Base-by-base conservation (phyloP, 2,329 filamentous ascomycete species). In the Malbranchea cinnamomea region DNA sequence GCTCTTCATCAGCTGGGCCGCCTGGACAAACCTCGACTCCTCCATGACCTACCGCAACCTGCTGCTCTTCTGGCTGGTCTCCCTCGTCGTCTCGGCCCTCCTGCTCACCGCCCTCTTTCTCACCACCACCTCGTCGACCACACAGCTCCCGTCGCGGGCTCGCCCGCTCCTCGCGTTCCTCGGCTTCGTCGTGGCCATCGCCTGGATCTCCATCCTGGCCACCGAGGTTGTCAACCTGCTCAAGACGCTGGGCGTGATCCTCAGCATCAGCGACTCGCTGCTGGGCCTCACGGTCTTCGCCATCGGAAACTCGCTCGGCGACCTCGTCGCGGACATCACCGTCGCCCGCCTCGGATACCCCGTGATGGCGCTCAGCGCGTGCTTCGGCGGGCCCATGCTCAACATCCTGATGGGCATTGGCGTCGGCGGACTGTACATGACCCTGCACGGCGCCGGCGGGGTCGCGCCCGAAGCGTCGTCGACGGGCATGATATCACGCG, bases 331-430 rank as follows among this genome's bases (percentile, higher is more conserved):
- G 10, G 80, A 98, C 50, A 80, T 95, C 31, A 98, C 89, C 0
- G 80, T 98, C 21, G 89, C 89, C 3, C 73, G 82, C 19, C 71
- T 98, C 2, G 89, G 89, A 2, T 94, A 85, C 54, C 89, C 89
- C 0, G 84, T 98, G 38, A 98, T 98, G 89, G 89, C 89, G 1
- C 59, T 78, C 23, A 85, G 81, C 19, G 89, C 89, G 4, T 98
- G 89, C 50, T 94, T 98, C 50, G 89, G 89, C n/a, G 91, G 89
- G 0, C 89, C 89, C 0, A 87, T 98, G 83, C 69, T 98, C 23
- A 98, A 98, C 45, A 98, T 98, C 38, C 61, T 98, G 0, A 69
- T 98, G 3, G 89, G 89, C 0, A 85, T 98, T 30, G 89, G 89
- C n/a, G 63, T 95, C 3, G 80, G 79, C 15, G 89, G 89, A 10